A percentile compares a stretch with the other conserved stretches of the same genome.
phyloP scores from a whole-genome alignment of 495 filamentous ascomycete genomes.

The Copromyces sp. region DNA sequence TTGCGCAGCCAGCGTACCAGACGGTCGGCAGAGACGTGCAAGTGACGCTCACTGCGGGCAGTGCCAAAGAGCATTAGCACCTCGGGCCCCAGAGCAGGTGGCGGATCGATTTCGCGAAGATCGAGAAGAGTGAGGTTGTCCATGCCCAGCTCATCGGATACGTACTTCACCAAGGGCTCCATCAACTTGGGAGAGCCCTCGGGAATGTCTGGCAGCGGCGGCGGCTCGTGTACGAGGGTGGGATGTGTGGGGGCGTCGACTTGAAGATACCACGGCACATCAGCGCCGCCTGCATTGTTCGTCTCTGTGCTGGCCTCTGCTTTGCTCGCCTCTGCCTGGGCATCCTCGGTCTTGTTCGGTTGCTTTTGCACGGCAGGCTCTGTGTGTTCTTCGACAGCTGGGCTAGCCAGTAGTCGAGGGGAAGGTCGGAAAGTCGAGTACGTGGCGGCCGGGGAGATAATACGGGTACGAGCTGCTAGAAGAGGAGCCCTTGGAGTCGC shows the following conservation, averaged over 20 bases:
- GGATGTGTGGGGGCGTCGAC: constrained; percentile 46
- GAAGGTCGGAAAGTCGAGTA: constrained; percentile 19
- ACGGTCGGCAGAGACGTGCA: constrained; percentile 85
- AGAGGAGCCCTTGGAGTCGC: constrained; percentile 3
- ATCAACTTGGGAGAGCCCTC: constrained; percentile 62
- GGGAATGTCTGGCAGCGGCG: constrained; percentile 69
- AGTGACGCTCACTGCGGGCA: constrained; percentile 82
- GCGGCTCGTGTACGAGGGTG: constrained; percentile 45
- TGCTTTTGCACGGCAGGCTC: not conserved
- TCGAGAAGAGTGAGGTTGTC: constrained; percentile 70
- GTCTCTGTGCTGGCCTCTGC: not conserved
- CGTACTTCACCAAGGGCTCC: constrained; percentile 60
- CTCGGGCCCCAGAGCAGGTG: constrained; percentile 75
- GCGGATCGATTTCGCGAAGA: constrained; percentile 71
- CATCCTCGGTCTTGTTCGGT: not conserved
- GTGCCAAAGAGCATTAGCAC: constrained; percentile 92
- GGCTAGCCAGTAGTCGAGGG: constrained; percentile 3
- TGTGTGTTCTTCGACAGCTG: constrained; percentile 13
- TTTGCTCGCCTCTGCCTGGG: not conserved
- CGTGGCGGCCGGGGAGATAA: not conserved
- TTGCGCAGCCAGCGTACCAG: constrained; percentile 78
- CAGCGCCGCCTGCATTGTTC: not conserved
- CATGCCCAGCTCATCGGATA: constrained; percentile 72
- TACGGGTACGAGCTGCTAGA: not conserved
- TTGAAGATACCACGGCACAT: constrained; percentile 78